Base-by-base conservation (phyloP, 164 flowering plant genomes). In the Protea cynaroides region DNA sequence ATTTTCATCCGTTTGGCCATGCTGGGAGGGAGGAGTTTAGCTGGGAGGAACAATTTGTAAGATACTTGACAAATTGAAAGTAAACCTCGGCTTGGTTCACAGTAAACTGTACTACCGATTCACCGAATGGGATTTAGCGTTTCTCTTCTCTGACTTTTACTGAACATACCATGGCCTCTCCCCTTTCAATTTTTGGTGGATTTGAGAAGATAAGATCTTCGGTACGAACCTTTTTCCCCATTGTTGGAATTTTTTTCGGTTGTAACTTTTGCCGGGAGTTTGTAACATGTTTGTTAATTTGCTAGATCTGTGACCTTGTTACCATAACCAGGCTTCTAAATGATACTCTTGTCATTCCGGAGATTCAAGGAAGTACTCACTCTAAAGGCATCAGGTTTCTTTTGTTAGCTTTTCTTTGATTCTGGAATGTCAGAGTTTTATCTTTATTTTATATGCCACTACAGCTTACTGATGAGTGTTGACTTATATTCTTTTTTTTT, bases 291-390 rank as follows among this genome's bases (percentile, higher is more conserved):
- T 68, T 81, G 71, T 67, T 71, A 63, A 75, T 76, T 75, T 80
- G 75, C 76, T 86, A 94, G 99, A 91, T 94, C 58, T 83, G 89
- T 81, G 99, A 94, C 82, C 87, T 91, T 77, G 99, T 94, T 65
- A 67, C 88, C 72, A 73, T 94, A 76, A 75, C 98, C 74, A 84
- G 97, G 85, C 95, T 94, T 78, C 82, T 94, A 66, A 94, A 94
- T 81, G 98, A 96, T 61, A 94, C 98, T 64, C 90, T 94, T 75
- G 87, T 94, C 72, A 77, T 91, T 78, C 99, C 99, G 59, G 99
- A 94, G 82, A 80, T 94, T 74, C 96, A 94, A 85, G 84, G 84
- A 75, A 84, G 80, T 76, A 72, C 76, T 69, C 88, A 83, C 50
- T 79, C 89, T 55, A 94, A 87, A 82, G 96, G 97, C 76, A 85